Evolutionary conservation across 768 basidiomycete species (phyloP).

Genomic region (Gelatoporia subvermispora): DNA sequence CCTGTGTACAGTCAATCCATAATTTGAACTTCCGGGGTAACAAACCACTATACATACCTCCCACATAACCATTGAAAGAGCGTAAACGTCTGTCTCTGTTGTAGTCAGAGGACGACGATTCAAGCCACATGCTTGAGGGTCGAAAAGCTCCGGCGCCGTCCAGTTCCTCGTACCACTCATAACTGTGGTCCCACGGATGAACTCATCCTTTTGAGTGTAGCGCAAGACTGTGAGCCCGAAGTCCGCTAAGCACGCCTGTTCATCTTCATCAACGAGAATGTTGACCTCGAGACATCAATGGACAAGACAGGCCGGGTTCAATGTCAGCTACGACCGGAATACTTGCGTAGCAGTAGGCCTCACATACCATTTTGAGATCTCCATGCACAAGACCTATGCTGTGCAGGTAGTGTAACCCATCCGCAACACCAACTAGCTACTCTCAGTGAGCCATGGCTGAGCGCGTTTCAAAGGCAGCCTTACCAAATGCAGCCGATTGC

Average conservation of each 20-base stretch:
- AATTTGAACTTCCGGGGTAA: no score
- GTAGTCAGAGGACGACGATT: slow-evolving; percentile 2
- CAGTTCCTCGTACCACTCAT: slow-evolving; percentile 10
- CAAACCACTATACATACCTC: slow-evolving; percentile 5
- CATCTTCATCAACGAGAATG: slow-evolving; percentile 16
- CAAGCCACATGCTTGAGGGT: not conserved
- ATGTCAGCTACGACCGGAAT: no score
- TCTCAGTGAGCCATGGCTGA: no score
- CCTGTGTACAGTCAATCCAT: no score
- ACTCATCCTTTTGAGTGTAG: not conserved
- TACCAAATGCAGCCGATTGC: no score
- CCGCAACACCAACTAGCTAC: slow-evolving; percentile 15
- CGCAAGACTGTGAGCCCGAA: slow-evolving; percentile 19
- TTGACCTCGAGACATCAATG: slow-evolving; percentile 10
- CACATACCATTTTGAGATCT: slow-evolving; percentile 19
- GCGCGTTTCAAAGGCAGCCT: no score
- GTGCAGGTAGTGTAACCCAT: slow-evolving; percentile 20
- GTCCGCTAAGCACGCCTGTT: slow-evolving; percentile 16
- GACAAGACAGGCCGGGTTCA: not conserved
- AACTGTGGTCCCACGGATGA: not conserved
- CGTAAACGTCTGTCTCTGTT: slow-evolving; percentile 12
- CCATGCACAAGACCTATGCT: slow-evolving; percentile 19
- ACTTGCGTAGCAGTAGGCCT: not conserved
- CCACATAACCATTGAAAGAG: slow-evolving; percentile 12
- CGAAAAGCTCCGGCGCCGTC: slow-evolving; percentile 18